phyloP scores from a whole-genome alignment of 306 rosid species.

The Quercus aquifolioides region DNA sequence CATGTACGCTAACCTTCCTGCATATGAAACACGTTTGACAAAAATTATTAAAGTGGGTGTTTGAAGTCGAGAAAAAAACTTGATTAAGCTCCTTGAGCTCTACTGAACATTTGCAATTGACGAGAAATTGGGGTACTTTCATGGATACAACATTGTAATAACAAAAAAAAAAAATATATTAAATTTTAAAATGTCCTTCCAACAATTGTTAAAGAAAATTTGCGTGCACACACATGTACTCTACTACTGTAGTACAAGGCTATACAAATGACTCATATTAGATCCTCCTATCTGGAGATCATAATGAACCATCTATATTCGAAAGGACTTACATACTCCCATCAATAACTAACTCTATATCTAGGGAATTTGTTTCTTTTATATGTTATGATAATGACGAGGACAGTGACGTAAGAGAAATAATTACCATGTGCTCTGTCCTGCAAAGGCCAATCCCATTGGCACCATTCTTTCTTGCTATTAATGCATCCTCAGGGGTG shows the following conservation, averaged over 20 bases:
- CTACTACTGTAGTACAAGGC: no score
- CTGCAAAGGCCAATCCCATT: constrained; percentile 97
- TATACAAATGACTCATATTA: not conserved
- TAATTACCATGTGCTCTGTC: constrained; percentile 93
- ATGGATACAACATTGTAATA: not conserved
- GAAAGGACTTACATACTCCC: not conserved
- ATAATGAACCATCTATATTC: not conserved
- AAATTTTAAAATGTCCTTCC: not conserved
- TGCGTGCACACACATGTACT: not conserved
- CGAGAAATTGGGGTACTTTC: not conserved
- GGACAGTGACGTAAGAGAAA: not conserved
- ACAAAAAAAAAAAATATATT: not conserved
- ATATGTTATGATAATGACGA: not conserved
- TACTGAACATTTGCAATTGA: not conserved
- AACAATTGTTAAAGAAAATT: not conserved
- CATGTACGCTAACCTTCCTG: not conserved
- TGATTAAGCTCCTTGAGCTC: not conserved
- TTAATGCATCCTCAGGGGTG: constrained; percentile 87
- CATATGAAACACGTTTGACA: not conserved
- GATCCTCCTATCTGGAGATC: not conserved
- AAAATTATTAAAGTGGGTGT: not conserved
- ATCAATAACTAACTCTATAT: not conserved
- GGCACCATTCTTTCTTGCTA: constrained; percentile 87
- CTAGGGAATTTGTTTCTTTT: not conserved
- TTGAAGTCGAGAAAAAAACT: not conserved